Percentiles rank a stretch among this genome's conserved stretches.
phyloP scores from a whole-genome alignment of 164 flowering plant genomes.

The Berberis thunbergii region DNA sequence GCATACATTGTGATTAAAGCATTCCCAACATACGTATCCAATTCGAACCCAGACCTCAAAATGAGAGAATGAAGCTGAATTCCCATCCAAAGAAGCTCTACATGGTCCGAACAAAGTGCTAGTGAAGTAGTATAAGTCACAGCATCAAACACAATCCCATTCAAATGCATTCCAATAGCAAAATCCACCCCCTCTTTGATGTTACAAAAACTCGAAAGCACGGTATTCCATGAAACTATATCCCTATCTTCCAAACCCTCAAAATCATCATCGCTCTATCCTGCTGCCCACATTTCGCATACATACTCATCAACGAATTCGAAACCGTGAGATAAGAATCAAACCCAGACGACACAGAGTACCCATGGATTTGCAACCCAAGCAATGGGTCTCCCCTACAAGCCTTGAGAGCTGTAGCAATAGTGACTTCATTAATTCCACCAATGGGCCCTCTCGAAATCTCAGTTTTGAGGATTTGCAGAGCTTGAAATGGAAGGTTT shows the following conservation, averaged over 20 bases:
- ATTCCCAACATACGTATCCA: conserved; percentile 72
- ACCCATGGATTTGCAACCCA: conserved; percentile 62
- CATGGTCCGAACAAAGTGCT: conserved; percentile 41
- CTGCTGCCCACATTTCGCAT: conserved; percentile 43
- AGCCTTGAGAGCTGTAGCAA: conserved; percentile 61
- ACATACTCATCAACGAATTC: conserved; percentile 81
- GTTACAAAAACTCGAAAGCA: conserved; percentile 52
- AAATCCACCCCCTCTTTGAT: conserved; percentile 41
- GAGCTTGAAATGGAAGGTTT: conserved; percentile 28
- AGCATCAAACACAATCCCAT: conserved; percentile 62
- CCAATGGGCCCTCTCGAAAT: conserved; percentile 16
- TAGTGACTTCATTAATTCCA: conserved; percentile 32
- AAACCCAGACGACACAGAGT: conserved; percentile 54
- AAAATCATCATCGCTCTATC: conserved; percentile 39
- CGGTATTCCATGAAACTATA: conserved; percentile 74
- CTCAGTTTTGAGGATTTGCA: conserved; percentile 33
- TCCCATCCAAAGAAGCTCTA: conserved; percentile 40
- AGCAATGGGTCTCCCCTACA: conserved; percentile 34
- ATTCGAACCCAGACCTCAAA: conserved; percentile 39
- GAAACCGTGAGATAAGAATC: conserved; percentile 39
- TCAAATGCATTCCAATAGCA: conserved; percentile 41
- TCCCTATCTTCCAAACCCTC: conserved; percentile 37
- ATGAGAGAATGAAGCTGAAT: conserved; percentile 49
- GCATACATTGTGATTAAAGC: conserved; percentile 64
- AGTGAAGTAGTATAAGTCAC: conserved; percentile 56